Base-by-base conservation (phyloP, 2,329 filamentous ascomycete species). In the Botryosphaeria dothidea region DNA sequence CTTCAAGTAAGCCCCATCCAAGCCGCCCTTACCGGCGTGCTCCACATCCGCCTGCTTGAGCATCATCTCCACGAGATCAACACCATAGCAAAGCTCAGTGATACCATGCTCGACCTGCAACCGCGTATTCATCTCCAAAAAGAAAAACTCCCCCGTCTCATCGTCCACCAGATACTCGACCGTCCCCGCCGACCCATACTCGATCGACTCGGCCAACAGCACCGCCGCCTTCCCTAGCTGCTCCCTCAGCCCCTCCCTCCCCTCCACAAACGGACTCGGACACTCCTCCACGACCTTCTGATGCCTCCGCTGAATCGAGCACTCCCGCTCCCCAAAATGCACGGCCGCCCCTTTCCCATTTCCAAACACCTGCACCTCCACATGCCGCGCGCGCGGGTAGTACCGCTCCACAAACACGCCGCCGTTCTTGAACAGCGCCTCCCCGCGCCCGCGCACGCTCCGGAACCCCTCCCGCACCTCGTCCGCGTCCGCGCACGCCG, bases 241-340 rank as follows among this genome's bases (percentile, higher is more conserved):
- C 84, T 80, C 86, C 76, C 72, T 89, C 82, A 87, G 88, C 84
- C 76, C 75, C 0, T 76, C 75, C 62, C 83, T 77, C 46, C 71
- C 78, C 56, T 78, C 76, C 0, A 86, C 79, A 66, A 89, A 88
- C 0, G 92, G 92, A 15, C 91, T 92, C 0, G 93, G 93, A 3
- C 90, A 93, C 77, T 97, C 93, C 75, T 97, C 93, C 23, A 97
- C 85, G 46, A 96, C 91, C 80, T 97, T 97, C 75, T 97, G 93
- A 74, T 97, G 92, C 45, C 93, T 82, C 68, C 93, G 82, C 78
- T 97, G 93, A 13, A 97, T 85, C 60, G 91, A 94, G 78, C 93
- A 97, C 75, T 97, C 93, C 64, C 93, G 84, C 79, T 97, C 93
- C 21, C 92, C 92, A 31, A 96, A 86, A n/a, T 90, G 88, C 9